A percentile compares a stretch with the other conserved stretches of the same genome.
Evolutionary conservation across 1,139 yeast genomes (phyloP).

Genomic region (Lodderomyces oxycetoniae): DNA sequence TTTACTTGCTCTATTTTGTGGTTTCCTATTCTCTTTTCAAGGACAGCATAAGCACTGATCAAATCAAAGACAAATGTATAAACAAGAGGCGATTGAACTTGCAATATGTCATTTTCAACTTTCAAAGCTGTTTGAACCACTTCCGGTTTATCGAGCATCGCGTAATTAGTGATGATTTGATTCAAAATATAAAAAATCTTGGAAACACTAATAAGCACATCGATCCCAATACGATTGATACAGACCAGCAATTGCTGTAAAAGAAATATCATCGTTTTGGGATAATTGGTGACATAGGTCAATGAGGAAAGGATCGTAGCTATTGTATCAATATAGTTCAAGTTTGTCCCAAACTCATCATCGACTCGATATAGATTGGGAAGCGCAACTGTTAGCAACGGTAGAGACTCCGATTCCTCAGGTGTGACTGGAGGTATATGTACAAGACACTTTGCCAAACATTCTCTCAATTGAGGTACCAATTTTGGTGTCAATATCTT

Average conservation of each 20-base stretch:
- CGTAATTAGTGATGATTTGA: conserved; percentile 29
- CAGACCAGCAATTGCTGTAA: conserved; percentile 8
- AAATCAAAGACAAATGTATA: conserved; percentile 33
- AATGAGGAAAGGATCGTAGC: conserved; percentile 19
- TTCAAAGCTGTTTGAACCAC: conserved; percentile 16
- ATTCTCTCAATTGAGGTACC: conserved; percentile 2
- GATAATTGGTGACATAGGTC: conserved; percentile 23
- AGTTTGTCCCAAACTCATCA: conserved; percentile 5
- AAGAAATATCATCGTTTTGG: conserved; percentile 5
- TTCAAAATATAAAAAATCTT: conserved; percentile 27
- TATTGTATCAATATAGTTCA: conserved; percentile 14
- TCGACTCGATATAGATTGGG: conserved; percentile 11
- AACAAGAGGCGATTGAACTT: conserved; percentile 19
- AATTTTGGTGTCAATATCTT: conserved; percentile 4
- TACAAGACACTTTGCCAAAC: conserved; percentile 30
- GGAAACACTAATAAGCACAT: conserved; percentile 22
- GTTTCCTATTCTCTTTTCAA: conserved; percentile 9
- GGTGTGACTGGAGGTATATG: conserved; percentile 47
- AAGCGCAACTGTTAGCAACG: conserved; percentile 24
- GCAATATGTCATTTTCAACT: conserved; percentile 18
- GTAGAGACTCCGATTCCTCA: conserved; percentile 18
- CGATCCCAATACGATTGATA: conserved; percentile 5
- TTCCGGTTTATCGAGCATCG: conserved; percentile 13
- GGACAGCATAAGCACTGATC: conserved; percentile 28
- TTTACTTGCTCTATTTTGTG: conserved; percentile 7